These are phyloP conservation scores for Malus hybrid DNA, from an alignment of 331 rosid species.

Conservation along the genomic window DNA sequence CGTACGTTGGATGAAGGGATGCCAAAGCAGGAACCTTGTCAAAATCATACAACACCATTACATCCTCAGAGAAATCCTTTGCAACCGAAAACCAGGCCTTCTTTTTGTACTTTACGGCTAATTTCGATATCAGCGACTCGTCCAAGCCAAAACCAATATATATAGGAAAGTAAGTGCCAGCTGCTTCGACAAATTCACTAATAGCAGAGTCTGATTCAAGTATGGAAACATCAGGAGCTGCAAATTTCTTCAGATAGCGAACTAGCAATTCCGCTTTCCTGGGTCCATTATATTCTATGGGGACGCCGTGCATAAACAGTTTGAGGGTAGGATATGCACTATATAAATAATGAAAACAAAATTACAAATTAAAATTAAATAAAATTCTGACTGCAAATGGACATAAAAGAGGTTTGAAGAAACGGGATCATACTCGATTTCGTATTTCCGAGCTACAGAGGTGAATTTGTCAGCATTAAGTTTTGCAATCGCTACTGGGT, in stretches of 20 bases:
- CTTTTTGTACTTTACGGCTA: slow-evolving; percentile 64
- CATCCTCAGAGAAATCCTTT: slow-evolving; percentile 82
- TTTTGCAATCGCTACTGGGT: slow-evolving; percentile 73
- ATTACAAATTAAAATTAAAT: neutral
- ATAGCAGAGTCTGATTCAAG: slow-evolving; percentile 83
- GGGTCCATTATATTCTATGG: slow-evolving; percentile 76
- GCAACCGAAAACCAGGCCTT: slow-evolving; percentile 97
- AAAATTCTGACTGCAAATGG: neutral
- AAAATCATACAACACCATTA: slow-evolving; percentile 65
- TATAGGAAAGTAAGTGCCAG: slow-evolving; percentile 69
- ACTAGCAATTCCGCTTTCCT: slow-evolving; percentile 80
- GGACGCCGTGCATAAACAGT: slow-evolving; percentile 75
- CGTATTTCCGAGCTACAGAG: slow-evolving; percentile 58
- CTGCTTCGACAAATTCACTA: slow-evolving; percentile 51
- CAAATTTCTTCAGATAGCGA: slow-evolving; percentile 80
- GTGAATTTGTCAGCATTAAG: slow-evolving; percentile 80
- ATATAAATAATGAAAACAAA: slow-evolving; percentile 9
- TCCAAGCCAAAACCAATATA: slow-evolving; percentile 82
- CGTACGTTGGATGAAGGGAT: slow-evolving; percentile 58
- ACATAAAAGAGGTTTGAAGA: neutral
- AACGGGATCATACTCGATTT: slow-evolving; percentile 44
- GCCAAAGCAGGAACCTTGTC: slow-evolving; percentile 90
- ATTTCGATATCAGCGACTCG: slow-evolving; percentile 40
- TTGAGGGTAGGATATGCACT: slow-evolving; percentile 82
- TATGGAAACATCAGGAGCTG: slow-evolving; percentile 74